phyloP scores from a whole-genome alignment of 2,329 filamentous ascomycete genomes.

The Chaetomium globosum region DNA sequence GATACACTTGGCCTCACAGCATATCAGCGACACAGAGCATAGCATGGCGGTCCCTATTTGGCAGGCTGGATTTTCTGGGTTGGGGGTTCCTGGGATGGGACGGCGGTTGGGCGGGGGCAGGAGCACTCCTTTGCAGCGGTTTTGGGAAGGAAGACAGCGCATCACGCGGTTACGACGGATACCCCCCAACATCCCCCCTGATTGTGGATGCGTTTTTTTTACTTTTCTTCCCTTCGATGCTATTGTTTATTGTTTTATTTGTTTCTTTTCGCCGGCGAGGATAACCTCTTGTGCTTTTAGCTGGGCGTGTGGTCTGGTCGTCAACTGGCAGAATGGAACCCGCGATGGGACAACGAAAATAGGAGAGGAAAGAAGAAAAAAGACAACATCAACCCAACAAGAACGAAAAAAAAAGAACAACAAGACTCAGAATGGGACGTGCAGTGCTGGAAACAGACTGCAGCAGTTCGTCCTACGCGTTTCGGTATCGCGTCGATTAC shows the following conservation, averaged over 20 bases:
- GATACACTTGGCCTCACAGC: slow-evolving; percentile 40
- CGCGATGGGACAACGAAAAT: slow-evolving; percentile 6
- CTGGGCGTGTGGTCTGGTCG: slow-evolving; percentile 17
- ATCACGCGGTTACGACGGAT: slow-evolving; percentile 37
- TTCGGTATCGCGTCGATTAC: not conserved
- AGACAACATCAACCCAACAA: slow-evolving; percentile 9
- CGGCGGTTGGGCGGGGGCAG: slow-evolving; percentile 2
- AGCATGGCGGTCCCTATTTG: slow-evolving; percentile 25
- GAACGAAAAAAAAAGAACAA: slow-evolving; percentile 19
- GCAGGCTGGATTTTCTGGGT: slow-evolving; percentile 16
- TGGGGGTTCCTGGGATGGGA: slow-evolving; percentile 16
- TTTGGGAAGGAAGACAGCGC: slow-evolving; percentile 34
- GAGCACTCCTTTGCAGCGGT: slow-evolving; percentile 23
- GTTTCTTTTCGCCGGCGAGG: slow-evolving; percentile 17
- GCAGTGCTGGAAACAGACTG: slow-evolving; percentile 10
- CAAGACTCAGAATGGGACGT: not conserved
- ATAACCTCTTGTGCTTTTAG: slow-evolving; percentile 1
- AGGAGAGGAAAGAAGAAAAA: slow-evolving; percentile 4
- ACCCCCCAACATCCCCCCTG: slow-evolving; percentile 32
- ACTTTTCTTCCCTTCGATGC: slow-evolving; percentile 17
- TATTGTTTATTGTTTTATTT: slow-evolving; percentile 17
- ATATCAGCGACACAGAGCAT: slow-evolving; percentile 33
- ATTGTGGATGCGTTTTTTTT: slow-evolving; percentile 27
- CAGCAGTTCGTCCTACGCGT: not conserved
- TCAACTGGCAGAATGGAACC: slow-evolving; percentile 15